Evolutionary conservation across 2,329 filamentous ascomycete genomes (phyloP).

Genomic region (Fusarium oxysporum): DNA sequence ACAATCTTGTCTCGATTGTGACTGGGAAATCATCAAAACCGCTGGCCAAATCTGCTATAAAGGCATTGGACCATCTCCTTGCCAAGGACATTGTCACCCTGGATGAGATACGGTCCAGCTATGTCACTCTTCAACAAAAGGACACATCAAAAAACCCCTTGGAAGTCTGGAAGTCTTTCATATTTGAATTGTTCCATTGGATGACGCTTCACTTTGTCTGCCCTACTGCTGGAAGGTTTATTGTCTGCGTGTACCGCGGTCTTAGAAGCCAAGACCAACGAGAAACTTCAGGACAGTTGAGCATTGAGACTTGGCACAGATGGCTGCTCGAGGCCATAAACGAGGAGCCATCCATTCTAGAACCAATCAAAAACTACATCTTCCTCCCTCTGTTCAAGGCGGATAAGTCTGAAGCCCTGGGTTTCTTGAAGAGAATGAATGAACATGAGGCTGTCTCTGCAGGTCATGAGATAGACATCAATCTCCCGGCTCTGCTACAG

Average conservation of each 20-base stretch:
- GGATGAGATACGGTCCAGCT: constrained; percentile 58
- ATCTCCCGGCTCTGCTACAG: constrained; percentile 68
- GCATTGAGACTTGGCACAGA: constrained; percentile 62
- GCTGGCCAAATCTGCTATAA: constrained; percentile 76
- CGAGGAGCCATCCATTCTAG: constrained; percentile 64
- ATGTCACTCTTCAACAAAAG: constrained; percentile 53
- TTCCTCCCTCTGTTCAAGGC: constrained; percentile 72
- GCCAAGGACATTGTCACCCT: constrained; percentile 67
- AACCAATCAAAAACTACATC: constrained; percentile 73
- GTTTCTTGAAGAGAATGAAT: constrained; percentile 70
- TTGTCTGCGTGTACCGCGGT: constrained; percentile 67
- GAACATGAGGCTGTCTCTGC: constrained; percentile 59
- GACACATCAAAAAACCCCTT: constrained; percentile 14
- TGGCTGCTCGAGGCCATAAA: constrained; percentile 66
- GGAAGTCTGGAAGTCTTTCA: constrained; percentile 63
- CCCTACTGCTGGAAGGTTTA: constrained; percentile 69
- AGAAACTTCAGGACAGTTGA: constrained; percentile 44
- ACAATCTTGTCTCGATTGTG: constrained; percentile 68
- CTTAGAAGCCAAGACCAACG: constrained; percentile 51
- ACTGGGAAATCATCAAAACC: constrained; percentile 70
- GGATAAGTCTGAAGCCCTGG: constrained; percentile 64
- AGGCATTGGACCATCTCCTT: constrained; percentile 74
- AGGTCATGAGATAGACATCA: constrained; percentile 58
- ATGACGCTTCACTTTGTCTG: constrained; percentile 68
- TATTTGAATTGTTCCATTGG: constrained; percentile 64